Base-by-base conservation (phyloP, 352 stramenopile genomes). In the Phytophthora boehmeriae region DNA sequence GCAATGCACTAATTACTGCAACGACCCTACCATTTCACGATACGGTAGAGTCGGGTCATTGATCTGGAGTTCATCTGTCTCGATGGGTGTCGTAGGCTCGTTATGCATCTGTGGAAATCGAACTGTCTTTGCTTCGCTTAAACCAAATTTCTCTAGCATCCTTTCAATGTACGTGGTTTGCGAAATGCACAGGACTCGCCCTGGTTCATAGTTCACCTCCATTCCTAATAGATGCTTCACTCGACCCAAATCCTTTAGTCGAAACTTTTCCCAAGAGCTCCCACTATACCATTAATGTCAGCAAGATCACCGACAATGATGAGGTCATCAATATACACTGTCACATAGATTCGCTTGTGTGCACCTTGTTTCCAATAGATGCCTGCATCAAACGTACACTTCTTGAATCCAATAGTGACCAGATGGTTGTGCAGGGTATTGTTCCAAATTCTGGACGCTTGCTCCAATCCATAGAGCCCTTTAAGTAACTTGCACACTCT, bases 371-470 rank as follows among this genome's bases (percentile, higher is more conserved):
- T 8, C 8, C 39, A 54, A 27, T 63, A 56, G 4, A 50, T 22
- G 2, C 27, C 35, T 19, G 36, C 27, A 43, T 63, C 55, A 41
- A 35, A 30, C 0, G 27, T 51, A 20, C 55, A 56, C 36, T 50
- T 19, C 14, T 25, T 25, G 23, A 57, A 57, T 1, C 35, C 22
- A 28, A 56, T 14, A 19, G 42, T 20, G 2, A 51, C 2, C 16
- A 63, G 16, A n/a, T 43, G 1, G 44, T 43, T 56, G 45, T 63
- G 55, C 2, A 56, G 22, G 4, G 36, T 56, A 2, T 56, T 36
- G 17, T 63, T 63, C 45, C 55, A 63, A 28, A 51, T 63, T 10
- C 32, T 53, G 1, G 53, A 60, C 3, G 45, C 45, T 42, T 56
- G 35, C 22, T 47, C 50, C 5, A 56, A 9, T 13, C 45, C 42